Evolutionary conservation across 148 eudicot species (phyloP), one percentile per base, ranked within the genome.

Genomic region (Cornus florida): DNA sequence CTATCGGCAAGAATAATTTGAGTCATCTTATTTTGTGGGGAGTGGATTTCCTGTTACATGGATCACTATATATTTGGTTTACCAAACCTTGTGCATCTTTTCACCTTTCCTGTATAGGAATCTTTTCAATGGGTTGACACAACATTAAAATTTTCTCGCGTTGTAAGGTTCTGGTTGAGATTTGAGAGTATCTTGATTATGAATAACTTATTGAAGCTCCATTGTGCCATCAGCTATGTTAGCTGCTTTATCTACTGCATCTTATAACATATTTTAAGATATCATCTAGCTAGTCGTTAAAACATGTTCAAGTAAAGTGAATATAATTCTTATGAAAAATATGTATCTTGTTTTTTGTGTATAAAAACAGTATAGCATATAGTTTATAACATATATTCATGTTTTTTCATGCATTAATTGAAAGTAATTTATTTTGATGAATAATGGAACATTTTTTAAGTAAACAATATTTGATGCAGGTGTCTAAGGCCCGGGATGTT

Each of bases 401-500:
- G 13, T 24, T 80, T n/a, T 57, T 80, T 71, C 71, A 46, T 76
- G 38, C 6, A 39, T 56, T 67, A n/a, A 35, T 7, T 43, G 28
- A 56, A 67, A 38, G 0, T 57, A 9, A 46, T 10, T 5, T 24
- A 68, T 59, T 66, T 53, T 7, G 48, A 57, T n/a, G 19, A 68
- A 56, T 68, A 39, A 68, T 14, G 16, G 9, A 41, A 23, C 23
- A 33, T 12, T 62, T 76, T 43, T 35, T 68, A n/a, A 20, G 22
- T n/a, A 11, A 67, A 7, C 9, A 9, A 70, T 38, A 65, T 71
- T 32, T 81, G 53, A n/a, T 77, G 74, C 82, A 96, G 99, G 98
- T 95, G 39, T 81, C 94, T 31, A 90, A 91, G 90, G 98, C 98
- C 35, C 90, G 94, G 66, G 97, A 89, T 87, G 97, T 93, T 78